Conservation (phyloP, 176 grass and related monocot genomes). For the Rhynchospora breviuscula region DNA sequence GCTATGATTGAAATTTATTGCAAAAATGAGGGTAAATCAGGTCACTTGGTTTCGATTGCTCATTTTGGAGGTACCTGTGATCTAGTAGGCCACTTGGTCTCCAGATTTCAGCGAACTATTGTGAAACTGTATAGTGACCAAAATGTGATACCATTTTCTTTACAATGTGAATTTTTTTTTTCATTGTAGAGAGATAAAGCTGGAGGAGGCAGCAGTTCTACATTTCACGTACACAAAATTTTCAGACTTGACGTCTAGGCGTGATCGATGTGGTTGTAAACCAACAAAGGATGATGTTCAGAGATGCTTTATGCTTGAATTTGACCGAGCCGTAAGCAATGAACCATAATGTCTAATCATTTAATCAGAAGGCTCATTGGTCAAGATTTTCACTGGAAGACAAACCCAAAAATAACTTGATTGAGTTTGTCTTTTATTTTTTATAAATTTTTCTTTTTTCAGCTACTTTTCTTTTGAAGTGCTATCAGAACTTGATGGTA, state of each 20-base stretch:
- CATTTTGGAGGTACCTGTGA: neutral
- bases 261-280: slow-evolving; percentile 95
- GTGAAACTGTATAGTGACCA: neutral
- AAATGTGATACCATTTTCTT: neutral
- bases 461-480: neutral
- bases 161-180: neutral
- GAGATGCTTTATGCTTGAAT: slow-evolving; percentile 99
- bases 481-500: neutral
- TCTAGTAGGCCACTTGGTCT: neutral
- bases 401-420: neutral
- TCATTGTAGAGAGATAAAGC: slow-evolving; percentile 69
- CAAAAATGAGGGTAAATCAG: neutral
- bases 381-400: neutral
- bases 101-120: neutral
- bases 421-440: neutral
- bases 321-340: slow-evolving; percentile 81
- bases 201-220: slow-evolving; percentile 94
- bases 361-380: neutral
- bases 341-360: slow-evolving; percentile 12
- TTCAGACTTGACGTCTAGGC: slow-evolving; percentile 91
- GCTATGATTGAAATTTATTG: neutral
- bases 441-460: neutral
- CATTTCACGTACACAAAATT: slow-evolving; percentile 95
- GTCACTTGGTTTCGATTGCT: neutral
- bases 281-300: slow-evolving; percentile 95